Base-by-base conservation (phyloP, 345 rosid species). In the Citrus glauca region DNA sequence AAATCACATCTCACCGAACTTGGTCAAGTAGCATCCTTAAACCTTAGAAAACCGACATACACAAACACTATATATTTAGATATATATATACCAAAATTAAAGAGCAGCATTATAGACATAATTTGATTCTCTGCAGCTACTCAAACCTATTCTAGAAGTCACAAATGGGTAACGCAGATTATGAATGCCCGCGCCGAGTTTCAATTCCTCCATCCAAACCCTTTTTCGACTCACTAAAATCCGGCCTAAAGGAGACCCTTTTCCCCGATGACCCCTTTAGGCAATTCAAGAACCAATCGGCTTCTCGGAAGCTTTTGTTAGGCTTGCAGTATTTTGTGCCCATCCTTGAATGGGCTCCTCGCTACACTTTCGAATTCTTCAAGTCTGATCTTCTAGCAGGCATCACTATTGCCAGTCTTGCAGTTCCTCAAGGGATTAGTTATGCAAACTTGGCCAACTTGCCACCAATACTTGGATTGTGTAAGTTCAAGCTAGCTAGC, bases 401-500 rank as follows among this genome's bases (percentile, higher is more conserved):
- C 22, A 88, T 96, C 81, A 96, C 99, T 66, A 90, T 96, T 14
- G 98, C 98, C 71, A 94, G 98, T 73, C 97, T 96, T 11, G 99
- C 98, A 4, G 91, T 96, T 37, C 98, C 99, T 66, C 99, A 96
- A 77, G 99, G 99, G 74, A 96, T 96, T 5, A 96, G 99, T 83
- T 96, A 96, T 40, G 98, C 99, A 27, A 89, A 81, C 35, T 84
- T 96, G 14, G 99, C 98, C 42, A 91, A 86, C 88, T 87, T 96
- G 76, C 99, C 99, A 9, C 93, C 99, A 5, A 90, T 97, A 53
- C 88, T 97, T 75, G 99, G 99, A 82, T 88, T 94, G 24, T 97
- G 99, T 97, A 85, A 90, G 85, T 66, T 20, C 16, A 1, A 8
- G 14, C 50, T 53, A 53, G 7, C 57, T 53, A 17, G 57, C 57